Base-by-base conservation (phyloP, 23 red algal genomes). In the Agarophyton chilense region DNA sequence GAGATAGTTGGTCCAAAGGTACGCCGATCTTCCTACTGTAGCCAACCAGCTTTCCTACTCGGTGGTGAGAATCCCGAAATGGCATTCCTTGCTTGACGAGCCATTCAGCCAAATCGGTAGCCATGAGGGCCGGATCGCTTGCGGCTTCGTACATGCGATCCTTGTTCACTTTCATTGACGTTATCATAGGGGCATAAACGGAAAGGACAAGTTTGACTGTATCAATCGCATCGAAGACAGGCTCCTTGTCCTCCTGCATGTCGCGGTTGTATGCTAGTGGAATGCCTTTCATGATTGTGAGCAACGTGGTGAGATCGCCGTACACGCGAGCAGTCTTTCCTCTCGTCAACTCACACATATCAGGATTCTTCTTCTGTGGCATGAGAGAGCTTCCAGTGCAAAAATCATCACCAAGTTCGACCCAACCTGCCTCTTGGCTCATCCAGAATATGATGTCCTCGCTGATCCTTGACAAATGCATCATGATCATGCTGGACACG, bases 281-380 rank as follows among this genome's bases (percentile, higher is more conserved):
- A 43, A 99, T 80, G 52, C 91, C 85, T 56, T 99, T 99, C 97
- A 99, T 99, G 39, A 95, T 88, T 26, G 92, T 87, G 14, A 99
- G 52, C 42, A 95, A 51, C 16, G 93, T 86, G 16, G 93, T 83
- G 21, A 99, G 90, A 66, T 93, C 74, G 29, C 97, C 97, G 57
- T 94, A 96, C 24, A 95, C 92, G 17, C 94, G 88, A 6, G 84
- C 93, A 3, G 97, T 87, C 43, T 96, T 95, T 19, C 97, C 97
- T 32, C 97, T 72, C 5, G 97, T 90, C 32, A 99, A 54, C 36
- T 99, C 97, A 41, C 94, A 99, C 90, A 99, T 92, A 46, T 99
- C 97, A 6, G 97, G 97, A 66, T 99, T 99, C 86, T 99, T 99
- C 82, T 99, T 99, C 80, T 99, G 97, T 26, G 97, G 97, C 97